These are phyloP conservation scores for Scheffersomyces titani DNA, from an alignment of 1,139 yeast genomes.

Conservation along the genomic window DNA sequence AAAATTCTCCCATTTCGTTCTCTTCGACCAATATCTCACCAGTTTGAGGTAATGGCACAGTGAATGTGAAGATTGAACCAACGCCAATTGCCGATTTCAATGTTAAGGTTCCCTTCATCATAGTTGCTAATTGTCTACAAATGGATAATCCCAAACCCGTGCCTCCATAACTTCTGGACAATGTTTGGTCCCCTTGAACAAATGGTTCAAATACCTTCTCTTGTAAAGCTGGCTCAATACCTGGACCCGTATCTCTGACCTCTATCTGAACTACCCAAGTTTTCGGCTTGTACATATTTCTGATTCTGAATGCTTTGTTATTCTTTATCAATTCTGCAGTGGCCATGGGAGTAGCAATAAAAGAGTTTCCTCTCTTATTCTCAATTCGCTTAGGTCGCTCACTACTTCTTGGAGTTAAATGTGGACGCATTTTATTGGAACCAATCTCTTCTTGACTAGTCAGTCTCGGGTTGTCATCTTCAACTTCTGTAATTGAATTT, in stretches of 20 bases:
- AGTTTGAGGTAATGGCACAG: slow-evolving; percentile 74
- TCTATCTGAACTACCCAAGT: slow-evolving; percentile 70
- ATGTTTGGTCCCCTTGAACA: slow-evolving; percentile 94
- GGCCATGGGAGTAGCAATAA: slow-evolving; percentile 5
- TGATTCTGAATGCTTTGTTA: slow-evolving; percentile 35
- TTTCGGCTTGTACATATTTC: slow-evolving; percentile 41
- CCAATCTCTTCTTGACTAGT: neutral
- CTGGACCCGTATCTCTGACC: slow-evolving; percentile 91
- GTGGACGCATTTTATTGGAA: neutral
- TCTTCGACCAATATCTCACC: slow-evolving; percentile 55
- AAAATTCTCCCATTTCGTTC: slow-evolving; percentile 39
- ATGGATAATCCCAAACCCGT: slow-evolving; percentile 94
- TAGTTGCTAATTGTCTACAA: slow-evolving; percentile 83
- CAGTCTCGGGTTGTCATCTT: neutral
- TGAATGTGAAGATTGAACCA: slow-evolving; percentile 80
- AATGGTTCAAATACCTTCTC: slow-evolving; percentile 92
- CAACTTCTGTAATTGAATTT: neutral
- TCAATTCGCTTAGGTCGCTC: neutral
- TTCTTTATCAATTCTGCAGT: slow-evolving; percentile 25
- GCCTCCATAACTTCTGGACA: slow-evolving; percentile 90
- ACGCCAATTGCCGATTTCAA: slow-evolving; percentile 68
- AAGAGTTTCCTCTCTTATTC: neutral
- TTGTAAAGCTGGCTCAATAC: slow-evolving; percentile 78
- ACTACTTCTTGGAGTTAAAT: neutral
- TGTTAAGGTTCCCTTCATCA: slow-evolving; percentile 84